Conservation (phyloP, 106 monocot species). For the Gastrodia elata region DNA sequence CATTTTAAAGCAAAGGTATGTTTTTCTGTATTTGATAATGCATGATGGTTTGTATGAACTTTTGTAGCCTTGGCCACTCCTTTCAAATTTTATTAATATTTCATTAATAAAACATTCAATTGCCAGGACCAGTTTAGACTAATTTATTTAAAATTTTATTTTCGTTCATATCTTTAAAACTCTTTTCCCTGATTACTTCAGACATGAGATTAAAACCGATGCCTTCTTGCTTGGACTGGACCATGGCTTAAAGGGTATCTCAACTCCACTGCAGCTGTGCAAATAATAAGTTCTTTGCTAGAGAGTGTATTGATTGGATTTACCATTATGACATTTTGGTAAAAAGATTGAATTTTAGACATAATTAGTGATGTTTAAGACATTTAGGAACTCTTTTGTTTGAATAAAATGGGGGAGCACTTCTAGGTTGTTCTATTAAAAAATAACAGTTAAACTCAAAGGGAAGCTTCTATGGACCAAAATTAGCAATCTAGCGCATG, state of each 20-base stretch:
- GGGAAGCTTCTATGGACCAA: too few species aligned
- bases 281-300: too few species aligned
- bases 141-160: not conserved
- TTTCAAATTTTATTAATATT: not conserved
- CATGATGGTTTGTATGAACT: not conserved
- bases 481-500: too few species aligned
- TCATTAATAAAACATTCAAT: not conserved
- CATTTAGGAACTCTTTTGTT: too few species aligned
- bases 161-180: not conserved
- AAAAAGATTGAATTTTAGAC: too few species aligned
- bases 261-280: too few species aligned
- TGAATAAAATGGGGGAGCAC: too few species aligned
- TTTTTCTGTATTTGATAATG: not conserved
- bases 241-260: not conserved
- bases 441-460: too few species aligned
- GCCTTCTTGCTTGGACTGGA: not conserved
- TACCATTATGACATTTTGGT: too few species aligned
- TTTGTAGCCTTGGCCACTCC: not conserved
- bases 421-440: too few species aligned
- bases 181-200: not conserved
- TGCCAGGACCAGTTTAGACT: not conserved
- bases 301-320: too few species aligned
- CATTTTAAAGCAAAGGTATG: conserved; percentile 90
- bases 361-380: too few species aligned
- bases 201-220: not conserved